Base-by-base conservation (phyloP, 2,329 filamentous ascomycete genomes). In the Paraphoma sp. region DNA sequence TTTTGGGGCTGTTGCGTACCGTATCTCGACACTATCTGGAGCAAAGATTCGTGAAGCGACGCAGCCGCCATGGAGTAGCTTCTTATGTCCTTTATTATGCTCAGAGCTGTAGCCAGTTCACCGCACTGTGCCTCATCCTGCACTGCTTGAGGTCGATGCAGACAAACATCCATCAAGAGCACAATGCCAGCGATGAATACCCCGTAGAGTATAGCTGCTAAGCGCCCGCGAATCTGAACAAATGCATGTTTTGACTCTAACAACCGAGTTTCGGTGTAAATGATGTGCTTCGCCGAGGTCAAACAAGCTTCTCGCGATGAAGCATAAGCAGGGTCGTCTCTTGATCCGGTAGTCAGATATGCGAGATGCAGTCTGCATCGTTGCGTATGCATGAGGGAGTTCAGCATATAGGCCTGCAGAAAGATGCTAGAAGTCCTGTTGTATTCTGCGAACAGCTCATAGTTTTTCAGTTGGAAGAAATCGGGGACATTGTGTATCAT, bases 271-370 rank as follows among this genome's bases (percentile, higher is more conserved):
- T 64, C 53, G 6, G 68, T 57, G 31, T 68, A 67, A 5, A 75
- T 71, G 6, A 75, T 60, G 28, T 67, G 63, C 6, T 74, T 69
- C 6, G 76, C 72, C 16, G 51, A 54, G 28, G 70, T 65, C 12
- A 78, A 59, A 56, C 75, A 77, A 1, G 74, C 64, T 51, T 75
- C 67, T 31, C 73, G 64, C 10, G 74, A 78, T 49, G 68, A 71
- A 6, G 60, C 56, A 48, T 72, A 76, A 11, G 62, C 47, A n/a
- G 69, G 52, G 30, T 76, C 68, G 9, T 62, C 63, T 1, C 63
- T 65, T 4, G 78, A 58, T 40, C 72, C 78, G n/a, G 47, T 40
- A 5, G 77, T 75, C 5, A 78, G 62, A 8, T 48, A 38, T 1
- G 53, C 30, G 1, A 59, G 29, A 8, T 80, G 78, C 7, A 80